Conservation (phyloP, 1,284 basidiomycete species). For the Ustilago tritici region DNA sequence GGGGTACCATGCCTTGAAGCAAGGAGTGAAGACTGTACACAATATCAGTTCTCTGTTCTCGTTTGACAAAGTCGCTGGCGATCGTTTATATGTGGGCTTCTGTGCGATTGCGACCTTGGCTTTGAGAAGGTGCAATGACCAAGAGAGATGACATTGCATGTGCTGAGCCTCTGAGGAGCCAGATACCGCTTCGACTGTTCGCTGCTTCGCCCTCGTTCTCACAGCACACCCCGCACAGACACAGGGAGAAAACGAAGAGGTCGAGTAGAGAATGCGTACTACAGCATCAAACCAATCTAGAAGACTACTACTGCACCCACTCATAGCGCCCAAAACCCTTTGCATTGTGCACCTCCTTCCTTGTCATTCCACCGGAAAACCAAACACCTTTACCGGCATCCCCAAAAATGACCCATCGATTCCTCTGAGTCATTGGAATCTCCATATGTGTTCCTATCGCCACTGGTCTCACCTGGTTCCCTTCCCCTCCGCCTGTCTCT, state of each 20-base stretch:
- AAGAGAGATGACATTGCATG: too few species aligned
- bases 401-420: conserved; percentile 29
- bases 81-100: too few species aligned
- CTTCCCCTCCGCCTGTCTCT: background rate
- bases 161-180: too few species aligned
- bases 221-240: too few species aligned
- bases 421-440: conserved; percentile 18
- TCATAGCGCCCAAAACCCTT: conserved; percentile 25
- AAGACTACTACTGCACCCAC: conserved; percentile 2
- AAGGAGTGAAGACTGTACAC: background rate
- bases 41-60: background rate
- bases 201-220: too few species aligned
- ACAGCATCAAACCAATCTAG: too few species aligned
- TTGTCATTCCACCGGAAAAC: conserved; percentile 24
- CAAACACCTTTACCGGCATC: conserved; percentile 24
- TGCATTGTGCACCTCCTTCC: conserved; percentile 12
- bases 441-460: conserved; percentile 28
- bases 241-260: too few species aligned
- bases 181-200: too few species aligned
- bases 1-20: conserved; percentile 10
- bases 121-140: too few species aligned
- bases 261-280: too few species aligned
- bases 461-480: conserved; percentile 8
- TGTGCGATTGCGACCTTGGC: background rate
- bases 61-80: background rate